Base-by-base conservation (phyloP, 1,284 basidiomycete genomes). In the Xerocomus amazonicus region DNA sequence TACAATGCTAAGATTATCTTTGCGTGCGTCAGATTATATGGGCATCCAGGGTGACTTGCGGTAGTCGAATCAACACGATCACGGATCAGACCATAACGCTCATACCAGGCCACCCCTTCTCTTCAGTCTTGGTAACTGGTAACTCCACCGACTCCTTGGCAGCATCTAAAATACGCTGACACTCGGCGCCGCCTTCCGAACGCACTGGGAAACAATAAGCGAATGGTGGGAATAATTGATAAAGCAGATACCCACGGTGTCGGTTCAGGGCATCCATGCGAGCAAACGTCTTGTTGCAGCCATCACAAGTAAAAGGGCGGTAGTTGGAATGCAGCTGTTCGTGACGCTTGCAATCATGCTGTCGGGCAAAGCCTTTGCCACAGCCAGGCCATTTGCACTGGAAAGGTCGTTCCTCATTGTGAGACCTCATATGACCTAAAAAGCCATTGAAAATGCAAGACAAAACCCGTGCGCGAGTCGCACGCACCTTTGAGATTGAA, bases 341-440 rank as follows among this genome's bases (percentile, higher is more conserved):
- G 58, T 92, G 89, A 3, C 88, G 77, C 63, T 89, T 91, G 69
- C 87, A 90, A 62, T 91, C 89, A 59, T 91, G 87, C 65, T 90
- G 87, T 50, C 87, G 68, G n/a, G 88, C 87, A 55, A 92, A 92
- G 33, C 86, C 84, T 70, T 90, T 90, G 43, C 80, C 83, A 60
- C 89, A 92, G 16, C 87, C 88, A 0, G 89, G 87, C 86, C 87
- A 91, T 61, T 87, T 84, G 72, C 89, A 92, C 61, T 82, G 78
- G 74, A 87, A 92, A 26, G 88, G 88, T 55, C 88, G 83, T 67
- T 91, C 88, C 62, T 89, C 85, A 44, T 84, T 87, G 58, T 92
- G 89, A n/a, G 84, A 87, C 33, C 87, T 83, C 59, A 91, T 75
- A 60, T 92, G 90, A 19, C 84, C 85, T 83, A 57, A 39, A 55